Base-by-base conservation (phyloP, 176 grass and related monocot genomes). In the Oryza rufipogon region DNA sequence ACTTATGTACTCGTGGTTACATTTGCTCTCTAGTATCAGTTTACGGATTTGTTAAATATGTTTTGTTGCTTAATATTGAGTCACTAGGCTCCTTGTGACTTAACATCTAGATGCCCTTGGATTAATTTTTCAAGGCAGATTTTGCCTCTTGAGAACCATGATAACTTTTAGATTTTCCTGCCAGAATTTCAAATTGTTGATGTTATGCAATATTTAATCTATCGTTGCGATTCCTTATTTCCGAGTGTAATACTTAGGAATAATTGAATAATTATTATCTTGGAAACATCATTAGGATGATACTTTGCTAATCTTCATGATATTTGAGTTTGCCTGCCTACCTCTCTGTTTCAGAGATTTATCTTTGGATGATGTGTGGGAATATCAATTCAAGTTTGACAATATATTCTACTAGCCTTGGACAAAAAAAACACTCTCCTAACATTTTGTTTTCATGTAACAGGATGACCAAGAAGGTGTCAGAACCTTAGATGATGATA, bases 391-490 rank as follows among this genome's bases (percentile, higher is more conserved):
- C 26, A 9, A 32, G 36, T 83, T 52, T 64, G 7, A 6, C 9
- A n/a, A 9, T 41, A 17, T n/a, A 39, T 7, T 79, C 80, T 71
- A 68, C 73, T 74, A 80, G 25, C 61, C 25, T 60, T 66, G 20
- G 19, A 51, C n/a, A n/a, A 25, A 75, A n/a, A 36, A 39, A 33
- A 17, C 14, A 17, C 66, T 56, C 22, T 73, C 56, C 12, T 60
- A 19, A 48, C 74, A 51, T 49, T 64, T 60, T 74, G 32, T 63
- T 78, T 11, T 83, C 12, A 44, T 86, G 78, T 70, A 81, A 64
- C 34, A 99, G 93, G 94, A 99, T 94, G 96, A 99, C n/a, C 91
- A 96, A 89, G 96, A 99, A 84, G 96, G 93, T 52, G 76, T 86
- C 44, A 89, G 91, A 89, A 99, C 89, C 38, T 3, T 94, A 70